Evolutionary conservation across 2,329 filamentous ascomycete genomes (phyloP), one percentile per base, ranked within the genome.

Genomic region (Fusarium sp.): DNA sequence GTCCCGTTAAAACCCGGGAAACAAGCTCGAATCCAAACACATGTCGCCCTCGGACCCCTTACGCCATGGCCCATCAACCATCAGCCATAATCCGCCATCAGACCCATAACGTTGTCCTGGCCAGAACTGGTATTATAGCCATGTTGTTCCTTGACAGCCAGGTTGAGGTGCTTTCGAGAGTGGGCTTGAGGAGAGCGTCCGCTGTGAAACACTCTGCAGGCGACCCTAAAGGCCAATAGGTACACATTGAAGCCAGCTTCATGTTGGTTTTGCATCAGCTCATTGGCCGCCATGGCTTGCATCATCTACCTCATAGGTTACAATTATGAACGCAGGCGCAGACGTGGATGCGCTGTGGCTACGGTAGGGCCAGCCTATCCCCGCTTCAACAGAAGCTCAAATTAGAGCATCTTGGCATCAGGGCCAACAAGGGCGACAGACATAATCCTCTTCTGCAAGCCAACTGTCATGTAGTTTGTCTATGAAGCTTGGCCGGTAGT

Each of bases 121-220:
- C 46, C 50, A 28, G 47, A 47, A 40, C 28, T 34, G 47, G 55
- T 40, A 57, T 21, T 40, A 57, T 21, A 52, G 46, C 7, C 24
- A 42, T 65, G 43, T 43, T 43, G 53, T 59, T 63, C 50, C 42
- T 40, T 56, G 47, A 63, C 45, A 56, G 28, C 26, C 40, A 26
- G 42, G 26, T 26, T 19, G 10, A 46, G 24, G 36, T 47, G 15
- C 49, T 54, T 40, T 39, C 9, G 22, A 31, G 19, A 36, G 66
- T 65, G 57, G 57, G 45, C 34, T 53, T 24, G 34, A 15, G n/a
- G 50, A 53, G 57, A 36, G 45, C 24, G 31, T 51, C 51, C 57
- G 56, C 49, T 47, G 58, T 62, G 63, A 72, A 67, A 72, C 62
- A 46, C 43, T 55, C 55, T 66, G 61, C 45, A 60, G 53, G 58